These are phyloP conservation scores for Austroboletus novae-zelandiae DNA, from an alignment of 1,284 basidiomycete species.

Conservation along the genomic window DNA sequence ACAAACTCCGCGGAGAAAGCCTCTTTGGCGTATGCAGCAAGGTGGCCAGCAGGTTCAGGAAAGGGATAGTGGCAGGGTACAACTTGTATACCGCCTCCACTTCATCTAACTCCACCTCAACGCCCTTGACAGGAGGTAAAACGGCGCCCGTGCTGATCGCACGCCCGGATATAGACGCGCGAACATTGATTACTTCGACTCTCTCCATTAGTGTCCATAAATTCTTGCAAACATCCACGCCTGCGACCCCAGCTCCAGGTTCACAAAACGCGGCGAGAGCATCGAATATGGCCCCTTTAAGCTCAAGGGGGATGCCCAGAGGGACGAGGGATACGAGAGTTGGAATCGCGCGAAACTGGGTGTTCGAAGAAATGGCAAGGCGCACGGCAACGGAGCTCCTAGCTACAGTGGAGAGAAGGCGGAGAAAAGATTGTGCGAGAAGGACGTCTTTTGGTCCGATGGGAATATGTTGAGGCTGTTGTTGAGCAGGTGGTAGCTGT, in stretches of 20 bases:
- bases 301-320: slow-evolving; percentile 81
- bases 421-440: slow-evolving; percentile 79
- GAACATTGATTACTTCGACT: slow-evolving; percentile 79
- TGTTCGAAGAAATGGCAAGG: slow-evolving; percentile 75
- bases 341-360: slow-evolving; percentile 76
- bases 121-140: slow-evolving; percentile 60
- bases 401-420: slow-evolving; percentile 79
- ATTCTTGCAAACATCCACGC: slow-evolving; percentile 76
- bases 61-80: slow-evolving; percentile 88
- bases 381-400: slow-evolving; percentile 77
- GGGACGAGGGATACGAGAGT: slow-evolving; percentile 79
- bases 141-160: slow-evolving; percentile 36
- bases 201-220: slow-evolving; percentile 86
- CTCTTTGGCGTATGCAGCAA: slow-evolving; percentile 78
- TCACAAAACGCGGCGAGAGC: slow-evolving; percentile 84
- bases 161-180: slow-evolving; percentile 35
- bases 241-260: slow-evolving; percentile 68
- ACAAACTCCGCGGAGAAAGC: slow-evolving; percentile 55
- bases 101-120: slow-evolving; percentile 82
- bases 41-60: slow-evolving; percentile 79
- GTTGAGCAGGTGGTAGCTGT: slow-evolving; percentile 18
- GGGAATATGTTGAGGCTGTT: slow-evolving; percentile 44
- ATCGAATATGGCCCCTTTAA: slow-evolving; percentile 87
- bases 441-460: slow-evolving; percentile 76
- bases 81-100: slow-evolving; percentile 76